Evolutionary conservation across 2,329 filamentous ascomycete species (phyloP), one percentile per base, ranked within the genome.

Genomic region (Ascochyta lentis): DNA sequence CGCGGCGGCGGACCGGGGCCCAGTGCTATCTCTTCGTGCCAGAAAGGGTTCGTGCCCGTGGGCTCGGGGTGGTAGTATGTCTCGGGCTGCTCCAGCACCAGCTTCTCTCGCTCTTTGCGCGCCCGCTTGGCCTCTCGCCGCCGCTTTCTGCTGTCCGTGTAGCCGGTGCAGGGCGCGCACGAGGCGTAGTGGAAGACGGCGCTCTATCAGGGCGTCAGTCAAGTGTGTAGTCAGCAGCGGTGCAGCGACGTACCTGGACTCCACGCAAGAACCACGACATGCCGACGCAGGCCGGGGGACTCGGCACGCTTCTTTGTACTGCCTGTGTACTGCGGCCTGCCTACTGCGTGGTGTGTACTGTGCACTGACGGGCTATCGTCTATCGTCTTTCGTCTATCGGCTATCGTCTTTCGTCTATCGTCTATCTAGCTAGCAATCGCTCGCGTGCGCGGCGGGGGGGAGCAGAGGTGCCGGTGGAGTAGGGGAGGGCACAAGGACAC

Each of bases 11-110:
- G 83, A 3, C 85, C 86, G 2, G 93, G 93, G 0, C 93, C 93
- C 77, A 93, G 83, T 59, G 81, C 82, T 63, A 97, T 96, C 76
- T 97, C 93, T 70, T 95, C 90, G 29, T 84, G 81, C 93, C 93
- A 97, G 77, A 91, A 91, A 12, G 89, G 88, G 68, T 97, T 97
- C 26, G 92, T 96, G 68, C 88, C 89, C 67, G 92, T 95, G 1
- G 92, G 90, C 40, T 87, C 86, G 1, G 89, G 92, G 68, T 97
- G 92, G 46, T 86, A 83, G 74, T 96, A 95, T 10, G 86, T 76
- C 37, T 85, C 86, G 0, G 91, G 90, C 71, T 92, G 86, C 61
- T 92, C 86, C 50, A 83, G 83, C 64, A 89, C 84, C 54, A 87
- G 76, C 56, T 81, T 84, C 41, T 83, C 82, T 72, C 89, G 88